Evolutionary conservation across 2,329 filamentous ascomycete species (phyloP).

Genomic region (Aspergillus caelatus): DNA sequence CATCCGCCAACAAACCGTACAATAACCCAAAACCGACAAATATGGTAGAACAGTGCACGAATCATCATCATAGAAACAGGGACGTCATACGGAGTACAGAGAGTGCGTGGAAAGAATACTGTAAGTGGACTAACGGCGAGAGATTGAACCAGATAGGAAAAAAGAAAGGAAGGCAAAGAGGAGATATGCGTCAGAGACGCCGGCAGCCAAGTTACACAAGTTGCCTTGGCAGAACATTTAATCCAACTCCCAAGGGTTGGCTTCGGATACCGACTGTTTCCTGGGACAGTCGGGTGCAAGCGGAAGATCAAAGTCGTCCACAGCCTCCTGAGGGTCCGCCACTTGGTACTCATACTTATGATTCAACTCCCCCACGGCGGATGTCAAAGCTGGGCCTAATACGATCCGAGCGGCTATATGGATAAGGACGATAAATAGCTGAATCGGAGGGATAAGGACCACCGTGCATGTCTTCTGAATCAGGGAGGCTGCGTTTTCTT

Average conservation of each 20-base stretch:
- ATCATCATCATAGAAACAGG: slow-evolving; percentile 11
- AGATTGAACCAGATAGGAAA: background rate
- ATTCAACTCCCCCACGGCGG: slow-evolving; percentile 21
- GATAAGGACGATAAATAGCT: slow-evolving; percentile 77
- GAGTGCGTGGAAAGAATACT: background rate
- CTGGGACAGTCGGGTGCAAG: slow-evolving; percentile 31
- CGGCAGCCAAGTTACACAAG: background rate
- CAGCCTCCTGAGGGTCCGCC: slow-evolving; percentile 26
- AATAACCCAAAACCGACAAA: slow-evolving; percentile 2
- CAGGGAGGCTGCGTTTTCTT: slow-evolving; percentile 63
- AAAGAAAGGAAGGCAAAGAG: background rate
- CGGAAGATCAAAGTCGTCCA: slow-evolving; percentile 45
- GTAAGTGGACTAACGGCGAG: background rate
- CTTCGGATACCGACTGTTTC: slow-evolving; percentile 25
- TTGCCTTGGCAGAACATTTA: slow-evolving; percentile 20
- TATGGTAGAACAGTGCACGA: background rate
- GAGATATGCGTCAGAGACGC: slow-evolving; percentile 3
- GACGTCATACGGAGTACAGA: slow-evolving; percentile 4
- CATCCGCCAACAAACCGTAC: slow-evolving; percentile 15
- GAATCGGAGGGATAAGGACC: slow-evolving; percentile 76
- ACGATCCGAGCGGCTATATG: slow-evolving; percentile 78
- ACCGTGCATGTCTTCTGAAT: slow-evolving; percentile 77
- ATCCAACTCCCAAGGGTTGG: slow-evolving; percentile 33
- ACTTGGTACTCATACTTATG: slow-evolving; percentile 21
- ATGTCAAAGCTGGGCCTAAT: slow-evolving; percentile 30